phyloP scores from a whole-genome alignment of 2,329 filamentous ascomycete species.

The Penicillium sp. region DNA sequence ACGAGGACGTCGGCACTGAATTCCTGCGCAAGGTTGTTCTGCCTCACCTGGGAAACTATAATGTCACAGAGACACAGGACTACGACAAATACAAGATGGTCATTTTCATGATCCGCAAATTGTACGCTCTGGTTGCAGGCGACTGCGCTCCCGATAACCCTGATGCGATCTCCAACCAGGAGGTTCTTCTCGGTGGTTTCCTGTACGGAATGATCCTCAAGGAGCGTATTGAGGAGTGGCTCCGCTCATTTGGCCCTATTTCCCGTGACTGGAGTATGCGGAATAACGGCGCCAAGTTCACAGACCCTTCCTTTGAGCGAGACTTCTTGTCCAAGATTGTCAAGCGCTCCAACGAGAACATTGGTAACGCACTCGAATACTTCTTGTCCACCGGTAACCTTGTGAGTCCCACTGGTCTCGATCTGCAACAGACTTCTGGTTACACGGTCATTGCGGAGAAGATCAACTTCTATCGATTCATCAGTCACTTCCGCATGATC shows the following conservation, averaged over 20 bases:
- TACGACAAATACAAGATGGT: slow-evolving; percentile 90
- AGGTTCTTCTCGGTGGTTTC: slow-evolving; percentile 87
- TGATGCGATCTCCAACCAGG: slow-evolving; percentile 93
- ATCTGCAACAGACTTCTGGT: slow-evolving; percentile 89
- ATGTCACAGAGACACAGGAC: slow-evolving; percentile 80
- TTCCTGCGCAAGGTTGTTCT: slow-evolving; percentile 86
- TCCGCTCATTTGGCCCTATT: slow-evolving; percentile 58
- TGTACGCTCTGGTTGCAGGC: slow-evolving; percentile 87
- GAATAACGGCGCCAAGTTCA: slow-evolving; percentile 58
- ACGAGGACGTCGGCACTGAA: slow-evolving; percentile 86
- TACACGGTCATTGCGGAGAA: slow-evolving; percentile 97
- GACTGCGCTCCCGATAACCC: slow-evolving; percentile 94
- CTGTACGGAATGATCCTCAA: slow-evolving; percentile 94
- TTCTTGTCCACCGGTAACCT: slow-evolving; percentile 95
- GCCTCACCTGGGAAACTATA: slow-evolving; percentile 80
- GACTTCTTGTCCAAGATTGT: slow-evolving; percentile 78
- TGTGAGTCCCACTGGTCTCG: slow-evolving; percentile 82
- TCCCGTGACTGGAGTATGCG: slow-evolving; percentile 53
- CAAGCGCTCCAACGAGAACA: slow-evolving; percentile 75
- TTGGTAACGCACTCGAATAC: slow-evolving; percentile 84
- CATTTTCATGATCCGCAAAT: slow-evolving; percentile 92
- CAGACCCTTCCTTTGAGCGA: slow-evolving; percentile 68
- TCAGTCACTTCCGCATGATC: slow-evolving; percentile 98
- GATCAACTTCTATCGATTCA: slow-evolving; percentile 97
- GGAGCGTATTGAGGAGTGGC: slow-evolving; percentile 85